phyloP scores from a whole-genome alignment of 1,139 yeast genomes.

The Blastobotrys malaysiensis region DNA sequence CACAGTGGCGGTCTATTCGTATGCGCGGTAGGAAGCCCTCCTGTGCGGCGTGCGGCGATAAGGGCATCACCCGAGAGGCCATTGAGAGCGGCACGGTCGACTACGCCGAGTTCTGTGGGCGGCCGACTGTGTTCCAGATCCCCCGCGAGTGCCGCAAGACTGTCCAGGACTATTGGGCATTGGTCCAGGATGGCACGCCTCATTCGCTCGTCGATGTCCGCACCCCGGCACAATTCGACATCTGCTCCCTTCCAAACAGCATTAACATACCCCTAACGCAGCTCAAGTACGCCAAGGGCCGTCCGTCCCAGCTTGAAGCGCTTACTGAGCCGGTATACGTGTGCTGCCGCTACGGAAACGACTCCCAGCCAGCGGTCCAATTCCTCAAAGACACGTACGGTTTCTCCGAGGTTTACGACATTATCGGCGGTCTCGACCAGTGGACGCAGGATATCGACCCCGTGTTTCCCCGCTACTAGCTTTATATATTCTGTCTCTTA shows the following conservation, averaged over 20 bases:
- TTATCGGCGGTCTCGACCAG: conserved; percentile 68
- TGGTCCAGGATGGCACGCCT: conserved; percentile 17
- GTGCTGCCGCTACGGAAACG: conserved; percentile 86
- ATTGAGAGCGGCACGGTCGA: conserved; percentile 49
- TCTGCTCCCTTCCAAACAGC: conserved; percentile 57
- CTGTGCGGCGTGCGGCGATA: conserved; percentile 64
- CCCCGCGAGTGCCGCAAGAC: conserved; percentile 48
- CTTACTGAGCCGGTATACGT: conserved; percentile 35
- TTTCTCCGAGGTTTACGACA: conserved; percentile 49
- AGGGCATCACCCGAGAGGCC: conserved; percentile 41
- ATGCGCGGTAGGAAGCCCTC: conserved; percentile 63
- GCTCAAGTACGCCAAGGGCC: conserved; percentile 22
- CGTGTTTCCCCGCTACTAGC: conserved; percentile 60
- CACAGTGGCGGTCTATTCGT: conserved; percentile 63
- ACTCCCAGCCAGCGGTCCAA: conserved; percentile 73
- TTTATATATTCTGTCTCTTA: too few species aligned
- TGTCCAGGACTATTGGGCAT: conserved; percentile 40
- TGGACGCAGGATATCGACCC: conserved; percentile 66
- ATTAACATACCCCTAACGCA: conserved; percentile 59
- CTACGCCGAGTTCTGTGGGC: conserved; percentile 74
- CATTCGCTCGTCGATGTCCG: conserved; percentile 68
- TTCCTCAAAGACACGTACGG: conserved; percentile 49
- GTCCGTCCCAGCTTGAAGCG: conserved; percentile 7
- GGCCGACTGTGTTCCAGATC: conserved; percentile 37
- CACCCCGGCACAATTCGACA: conserved; percentile 67